Base-by-base conservation (phyloP, 768 basidiomycete species). In the Cubamyces lactineus region DNA sequence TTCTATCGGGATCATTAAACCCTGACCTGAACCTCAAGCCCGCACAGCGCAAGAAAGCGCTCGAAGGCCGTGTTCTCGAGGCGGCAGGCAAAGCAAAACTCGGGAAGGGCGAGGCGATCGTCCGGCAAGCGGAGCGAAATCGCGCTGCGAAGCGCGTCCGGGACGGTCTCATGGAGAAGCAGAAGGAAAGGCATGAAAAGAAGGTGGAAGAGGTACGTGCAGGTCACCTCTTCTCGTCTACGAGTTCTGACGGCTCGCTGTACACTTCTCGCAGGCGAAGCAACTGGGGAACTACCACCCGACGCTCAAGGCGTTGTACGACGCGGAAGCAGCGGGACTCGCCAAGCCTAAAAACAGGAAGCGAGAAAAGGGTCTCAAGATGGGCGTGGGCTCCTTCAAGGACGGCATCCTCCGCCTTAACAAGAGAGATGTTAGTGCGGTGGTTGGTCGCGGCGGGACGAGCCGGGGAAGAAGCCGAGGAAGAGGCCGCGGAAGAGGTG, bases 271-370 rank as follows among this genome's bases (percentile, higher is more conserved):
- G 12, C 49, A 94, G 92, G 91, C 91, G 5, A 94, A 93, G 75
- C 83, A 89, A 64, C 64, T 91, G 63, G 92, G 92, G 17, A 94
- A 92, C 72, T 94, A 93, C 71, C 91, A 94, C 67, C 91, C 89
- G 41, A 78, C 81, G 4, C 76, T 94, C 57, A 94, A 92, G 72
- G 85, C 82, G 61, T 64, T 88, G 7, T 91, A 86, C 68, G 83
- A 83, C 39, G 70, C 76, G 5, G 71, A 72, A n/a, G 48, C 66
- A 13, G 66, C 67, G 6, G 49, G 23, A n/a, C 55, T 60, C 39
- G 64, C 68, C 1, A 62, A 65, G 19, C 63, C 60, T 7, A 74
- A 69, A 46, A 78, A 75, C 64, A 64, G 62, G 26, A 87, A 81
- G 63, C 78, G 91, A 63, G 78, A 82, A 46, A 80, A 84, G 67